These are phyloP conservation scores for Colletotrichum simmondsii DNA, from an alignment of 2,329 filamentous ascomycete species.

Conservation along the genomic window DNA sequence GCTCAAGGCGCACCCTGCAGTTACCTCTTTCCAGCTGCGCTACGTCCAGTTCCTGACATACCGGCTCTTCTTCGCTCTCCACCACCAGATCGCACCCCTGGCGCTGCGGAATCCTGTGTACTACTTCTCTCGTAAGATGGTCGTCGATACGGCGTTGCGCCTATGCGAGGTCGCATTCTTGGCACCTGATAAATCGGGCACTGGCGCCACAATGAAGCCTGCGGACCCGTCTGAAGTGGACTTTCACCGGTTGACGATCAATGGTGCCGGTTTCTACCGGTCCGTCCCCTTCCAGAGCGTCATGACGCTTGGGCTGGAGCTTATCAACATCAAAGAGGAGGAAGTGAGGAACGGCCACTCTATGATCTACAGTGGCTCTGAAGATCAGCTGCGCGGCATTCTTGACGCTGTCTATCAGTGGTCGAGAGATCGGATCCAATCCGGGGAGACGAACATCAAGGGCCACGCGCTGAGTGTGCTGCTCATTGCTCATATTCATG, in stretches of 20 bases:
- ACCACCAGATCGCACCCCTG: constrained; percentile 59
- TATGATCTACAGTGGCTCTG: constrained; percentile 43
- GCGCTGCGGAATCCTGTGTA: constrained; percentile 58
- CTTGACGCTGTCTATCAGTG: constrained; percentile 44
- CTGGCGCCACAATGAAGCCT: constrained; percentile 12
- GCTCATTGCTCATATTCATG: constrained; percentile 49
- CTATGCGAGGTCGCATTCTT: constrained; percentile 38
- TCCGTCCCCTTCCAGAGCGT: constrained; percentile 51
- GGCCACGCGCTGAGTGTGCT: constrained; percentile 46
- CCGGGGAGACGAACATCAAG: constrained; percentile 57
- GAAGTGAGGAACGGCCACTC: constrained; percentile 45
- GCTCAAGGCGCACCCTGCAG: constrained; percentile 37
- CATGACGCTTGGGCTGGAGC: constrained; percentile 57
- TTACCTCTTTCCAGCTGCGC: constrained; percentile 53
- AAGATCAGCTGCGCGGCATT: constrained; percentile 46
- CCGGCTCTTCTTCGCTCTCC: constrained; percentile 63
- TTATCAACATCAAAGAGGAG: constrained; percentile 57
- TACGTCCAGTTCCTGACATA: constrained; percentile 56
- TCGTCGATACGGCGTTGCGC: constrained; percentile 51
- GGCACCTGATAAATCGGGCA: constrained; percentile 31
- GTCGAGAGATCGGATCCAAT: constrained; percentile 47
- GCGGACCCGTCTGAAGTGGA: constrained; percentile 35
- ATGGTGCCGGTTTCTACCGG: constrained; percentile 54
- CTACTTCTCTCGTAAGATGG: constrained; percentile 64
- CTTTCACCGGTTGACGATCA: constrained; percentile 51